These are phyloP conservation scores for Trametes coccinea DNA, from an alignment of 768 basidiomycete genomes.

Conservation along the genomic window DNA sequence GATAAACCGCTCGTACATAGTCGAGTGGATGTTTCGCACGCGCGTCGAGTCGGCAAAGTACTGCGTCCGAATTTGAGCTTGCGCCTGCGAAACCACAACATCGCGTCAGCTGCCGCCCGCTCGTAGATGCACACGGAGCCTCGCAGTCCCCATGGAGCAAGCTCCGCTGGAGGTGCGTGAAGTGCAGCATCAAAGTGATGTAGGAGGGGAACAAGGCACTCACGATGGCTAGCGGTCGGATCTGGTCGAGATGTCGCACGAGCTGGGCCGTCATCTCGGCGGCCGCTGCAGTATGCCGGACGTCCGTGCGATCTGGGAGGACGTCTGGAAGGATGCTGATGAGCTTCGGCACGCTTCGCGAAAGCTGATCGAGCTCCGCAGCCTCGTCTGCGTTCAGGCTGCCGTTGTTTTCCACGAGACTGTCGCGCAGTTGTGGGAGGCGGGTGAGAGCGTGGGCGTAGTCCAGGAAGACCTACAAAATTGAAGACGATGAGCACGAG, in stretches of 20 bases:
- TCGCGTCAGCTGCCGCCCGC: background rate
- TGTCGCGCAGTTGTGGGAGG: conserved; percentile 55
- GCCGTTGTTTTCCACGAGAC: conserved; percentile 41
- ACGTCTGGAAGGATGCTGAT: conserved; percentile 71
- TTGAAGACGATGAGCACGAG: background rate
- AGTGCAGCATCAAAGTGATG: background rate
- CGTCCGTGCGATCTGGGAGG: conserved; percentile 54
- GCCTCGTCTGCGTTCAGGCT: conserved; percentile 46
- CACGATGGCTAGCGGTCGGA: conserved; percentile 62
- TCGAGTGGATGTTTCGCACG: conserved; percentile 62
- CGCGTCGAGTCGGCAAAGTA: conserved; percentile 60
- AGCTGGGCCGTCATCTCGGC: conserved; percentile 73
- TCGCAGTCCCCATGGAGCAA: no score
- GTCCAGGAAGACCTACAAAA: conserved; percentile 63
- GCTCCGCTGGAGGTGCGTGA: background rate
- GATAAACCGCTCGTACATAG: conserved; percentile 64
- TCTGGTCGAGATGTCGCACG: conserved; percentile 56
- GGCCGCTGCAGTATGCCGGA: conserved; percentile 68
- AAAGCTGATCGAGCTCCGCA: conserved; percentile 60
- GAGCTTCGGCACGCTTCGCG: conserved; percentile 60
- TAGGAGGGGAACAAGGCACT: conserved; percentile 30
- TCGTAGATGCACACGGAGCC: background rate
- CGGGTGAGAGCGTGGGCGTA: conserved; percentile 65
- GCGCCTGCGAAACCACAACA: conserved; percentile 25
- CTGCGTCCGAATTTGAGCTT: conserved; percentile 46